phyloP scores from a whole-genome alignment of 2,329 filamentous ascomycete genomes.

The Penicillium sp. region DNA sequence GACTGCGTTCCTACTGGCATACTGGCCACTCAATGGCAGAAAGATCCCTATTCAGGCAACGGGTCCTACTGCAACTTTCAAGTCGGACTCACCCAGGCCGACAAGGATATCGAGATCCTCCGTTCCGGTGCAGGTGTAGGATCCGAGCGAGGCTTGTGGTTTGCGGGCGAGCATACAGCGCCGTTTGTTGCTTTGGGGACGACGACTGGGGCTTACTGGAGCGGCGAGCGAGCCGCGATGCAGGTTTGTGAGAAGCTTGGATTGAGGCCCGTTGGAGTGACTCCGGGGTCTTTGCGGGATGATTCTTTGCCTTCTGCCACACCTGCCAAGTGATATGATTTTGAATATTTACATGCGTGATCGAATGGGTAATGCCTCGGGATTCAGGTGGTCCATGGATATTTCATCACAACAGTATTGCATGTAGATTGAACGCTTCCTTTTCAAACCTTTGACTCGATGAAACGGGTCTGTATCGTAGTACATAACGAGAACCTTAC shows the following conservation, averaged over 20 bases:
- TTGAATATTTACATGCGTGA: not conserved
- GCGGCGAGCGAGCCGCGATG: conserved; percentile 69
- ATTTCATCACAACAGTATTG: too few species aligned
- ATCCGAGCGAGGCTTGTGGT: conserved; percentile 63
- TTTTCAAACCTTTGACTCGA: too few species aligned
- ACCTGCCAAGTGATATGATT: not conserved
- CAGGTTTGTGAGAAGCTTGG: conserved; percentile 38
- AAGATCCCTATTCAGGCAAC: conserved; percentile 71
- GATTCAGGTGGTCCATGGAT: too few species aligned
- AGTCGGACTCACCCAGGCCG: conserved; percentile 62
- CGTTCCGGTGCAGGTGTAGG: conserved; percentile 46
- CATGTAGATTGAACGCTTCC: too few species aligned
- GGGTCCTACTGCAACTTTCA: conserved; percentile 86
- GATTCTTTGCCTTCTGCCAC: conserved; percentile 29
- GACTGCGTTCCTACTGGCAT: conserved; percentile 59
- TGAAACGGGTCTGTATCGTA: too few species aligned
- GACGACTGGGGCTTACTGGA: conserved; percentile 86
- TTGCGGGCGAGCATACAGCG: conserved; percentile 85
- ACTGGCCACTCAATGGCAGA: conserved; percentile 70
- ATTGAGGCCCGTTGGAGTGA: conserved; percentile 9
- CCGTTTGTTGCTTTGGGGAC: conserved; percentile 86
- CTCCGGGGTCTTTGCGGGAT: conserved; percentile 13
- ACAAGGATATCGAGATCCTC: conserved; percentile 62
- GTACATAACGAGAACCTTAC: too few species aligned
- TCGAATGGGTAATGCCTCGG: too few species aligned